Evolutionary conservation across 2,329 filamentous ascomycete genomes (phyloP).

Genomic region (Dothistroma septosporum): DNA sequence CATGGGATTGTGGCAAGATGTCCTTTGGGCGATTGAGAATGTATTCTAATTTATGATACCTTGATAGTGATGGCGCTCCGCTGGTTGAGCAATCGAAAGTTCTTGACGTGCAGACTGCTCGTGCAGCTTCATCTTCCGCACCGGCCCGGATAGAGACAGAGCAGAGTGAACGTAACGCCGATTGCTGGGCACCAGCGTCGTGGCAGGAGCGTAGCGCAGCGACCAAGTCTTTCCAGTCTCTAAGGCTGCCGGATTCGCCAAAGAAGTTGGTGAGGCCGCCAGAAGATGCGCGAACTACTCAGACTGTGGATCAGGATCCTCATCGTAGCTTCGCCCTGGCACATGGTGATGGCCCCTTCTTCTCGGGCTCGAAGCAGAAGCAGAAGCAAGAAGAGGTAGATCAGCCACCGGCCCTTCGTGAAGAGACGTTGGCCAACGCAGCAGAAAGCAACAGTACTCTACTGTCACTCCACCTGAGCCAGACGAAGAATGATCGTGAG

Average conservation of each 20-base stretch:
- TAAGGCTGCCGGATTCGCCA: neutral
- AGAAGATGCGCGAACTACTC: neutral
- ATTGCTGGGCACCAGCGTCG: neutral
- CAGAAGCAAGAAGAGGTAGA: neutral
- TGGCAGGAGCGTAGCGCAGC: neutral
- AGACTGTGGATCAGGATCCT: neutral
- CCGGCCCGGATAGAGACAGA: no score
- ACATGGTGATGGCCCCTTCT: neutral
- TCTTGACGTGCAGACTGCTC: neutral
- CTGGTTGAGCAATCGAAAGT: slow-evolving; percentile 1
- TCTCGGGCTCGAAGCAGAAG: neutral
- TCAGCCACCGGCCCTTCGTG: neutral
- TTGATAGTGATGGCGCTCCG: slow-evolving; percentile 4
- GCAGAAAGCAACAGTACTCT: neutral
- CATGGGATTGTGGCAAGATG: neutral
- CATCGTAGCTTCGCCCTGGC: neutral
- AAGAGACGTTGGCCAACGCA: neutral
- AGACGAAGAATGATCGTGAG: neutral
- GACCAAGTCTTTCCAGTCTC: neutral
- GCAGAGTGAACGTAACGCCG: no score
- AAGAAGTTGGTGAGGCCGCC: neutral
- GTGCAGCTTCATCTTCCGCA: neutral
- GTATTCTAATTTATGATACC: slow-evolving; percentile 12
- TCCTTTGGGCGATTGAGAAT: neutral
- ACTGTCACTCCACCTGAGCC: neutral